Evolutionary conservation across 768 basidiomycete species (phyloP).

Genomic region (Suillus brevipes): DNA sequence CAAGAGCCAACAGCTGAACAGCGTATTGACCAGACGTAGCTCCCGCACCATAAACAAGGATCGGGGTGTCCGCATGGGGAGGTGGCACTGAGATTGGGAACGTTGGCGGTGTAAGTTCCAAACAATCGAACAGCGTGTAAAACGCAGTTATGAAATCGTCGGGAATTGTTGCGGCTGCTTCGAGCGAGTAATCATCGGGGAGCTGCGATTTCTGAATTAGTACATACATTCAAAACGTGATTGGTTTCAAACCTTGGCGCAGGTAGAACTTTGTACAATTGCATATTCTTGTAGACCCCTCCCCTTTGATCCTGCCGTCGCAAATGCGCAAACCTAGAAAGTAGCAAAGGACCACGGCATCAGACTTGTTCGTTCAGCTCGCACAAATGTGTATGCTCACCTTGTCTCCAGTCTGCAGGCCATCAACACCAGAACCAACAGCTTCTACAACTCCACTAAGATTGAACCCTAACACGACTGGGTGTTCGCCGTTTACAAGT

Average conservation of each 20-base stretch:
- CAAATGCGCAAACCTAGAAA: constrained; percentile 30
- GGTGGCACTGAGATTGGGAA: constrained; percentile 34
- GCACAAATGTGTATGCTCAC: constrained; percentile 25
- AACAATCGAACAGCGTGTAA: constrained; percentile 40
- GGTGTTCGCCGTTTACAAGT: constrained; percentile 30
- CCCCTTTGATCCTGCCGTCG: constrained; percentile 21
- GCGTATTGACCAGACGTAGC: constrained; percentile 41
- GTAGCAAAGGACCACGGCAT: background rate
- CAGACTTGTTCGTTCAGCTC: background rate
- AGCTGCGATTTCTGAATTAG: constrained; percentile 31
- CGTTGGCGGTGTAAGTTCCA: constrained; percentile 35
- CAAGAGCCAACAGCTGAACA: constrained; percentile 41
- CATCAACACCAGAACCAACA: constrained; percentile 36
- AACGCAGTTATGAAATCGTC: constrained; percentile 45
- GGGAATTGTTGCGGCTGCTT: constrained; percentile 40
- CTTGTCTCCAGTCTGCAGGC: constrained; percentile 40
- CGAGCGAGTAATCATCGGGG: constrained; percentile 40
- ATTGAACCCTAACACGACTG: constrained; percentile 39
- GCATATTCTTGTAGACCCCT: constrained; percentile 42
- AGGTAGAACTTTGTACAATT: constrained; percentile 28
- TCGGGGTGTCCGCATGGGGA: constrained; percentile 32
- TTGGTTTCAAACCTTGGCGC: constrained; percentile 38
- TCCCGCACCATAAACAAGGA: constrained; percentile 48
- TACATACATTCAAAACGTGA: background rate
- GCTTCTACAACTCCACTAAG: constrained; percentile 39